Evolutionary conservation across 2,329 filamentous ascomycete genomes (phyloP).

Genomic region (Escovopsis sp.): DNA sequence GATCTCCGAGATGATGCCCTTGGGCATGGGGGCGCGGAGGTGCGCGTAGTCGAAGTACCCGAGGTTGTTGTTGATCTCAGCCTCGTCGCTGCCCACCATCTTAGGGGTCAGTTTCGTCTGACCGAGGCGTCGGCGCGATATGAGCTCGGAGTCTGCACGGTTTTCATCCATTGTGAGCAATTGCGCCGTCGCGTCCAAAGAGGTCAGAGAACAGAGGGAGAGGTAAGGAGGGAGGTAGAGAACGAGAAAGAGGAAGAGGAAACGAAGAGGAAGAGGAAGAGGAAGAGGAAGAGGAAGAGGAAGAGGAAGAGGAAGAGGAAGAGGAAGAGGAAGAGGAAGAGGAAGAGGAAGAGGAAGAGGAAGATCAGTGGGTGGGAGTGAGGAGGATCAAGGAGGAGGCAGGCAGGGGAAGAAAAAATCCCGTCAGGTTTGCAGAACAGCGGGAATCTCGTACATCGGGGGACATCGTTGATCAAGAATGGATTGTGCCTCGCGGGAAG

Average conservation of each 20-base stretch:
- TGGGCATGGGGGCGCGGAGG: slow-evolving; percentile 79
- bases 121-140: slow-evolving; percentile 73
- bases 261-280: no score
- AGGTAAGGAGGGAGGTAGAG: no score
- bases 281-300: no score
- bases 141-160: slow-evolving; percentile 50
- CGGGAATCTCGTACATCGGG: slow-evolving; percentile 35
- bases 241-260: no score
- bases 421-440: neutral
- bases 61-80: slow-evolving; percentile 55
- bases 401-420: no score
- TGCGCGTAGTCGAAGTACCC: slow-evolving; percentile 94
- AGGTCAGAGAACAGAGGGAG: neutral
- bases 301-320: no score
- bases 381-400: no score
- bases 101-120: slow-evolving; percentile 83
- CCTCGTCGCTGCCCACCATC: slow-evolving; percentile 59
- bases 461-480: slow-evolving; percentile 48
- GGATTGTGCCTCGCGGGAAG: slow-evolving; percentile 51
- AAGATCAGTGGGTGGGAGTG: no score
- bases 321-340: neutral
- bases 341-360: no score
- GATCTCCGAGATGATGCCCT: slow-evolving; percentile 82
- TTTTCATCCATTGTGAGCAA: slow-evolving; percentile 10
- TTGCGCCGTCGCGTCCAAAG: slow-evolving; percentile 2